Evolutionary conservation across 2,329 filamentous ascomycete genomes (phyloP), one percentile per base, ranked within the genome.

Genomic region (Botrytis pseudocinerea): DNA sequence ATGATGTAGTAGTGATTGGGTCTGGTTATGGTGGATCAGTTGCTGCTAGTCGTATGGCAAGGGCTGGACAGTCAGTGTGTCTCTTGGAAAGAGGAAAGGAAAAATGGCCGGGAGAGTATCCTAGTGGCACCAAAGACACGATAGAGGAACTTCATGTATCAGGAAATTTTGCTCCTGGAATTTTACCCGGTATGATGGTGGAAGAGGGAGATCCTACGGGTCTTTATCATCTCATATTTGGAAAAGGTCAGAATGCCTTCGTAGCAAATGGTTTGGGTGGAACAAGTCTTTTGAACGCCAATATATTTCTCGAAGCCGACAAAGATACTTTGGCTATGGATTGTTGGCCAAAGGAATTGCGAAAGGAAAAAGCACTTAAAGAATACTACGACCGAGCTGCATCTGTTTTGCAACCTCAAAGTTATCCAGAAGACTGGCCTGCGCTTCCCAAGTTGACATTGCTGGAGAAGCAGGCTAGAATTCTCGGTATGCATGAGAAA

Each of bases 21-120:
- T 91, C 89, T 16, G 91, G 91, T 1, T 93, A 92, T 79, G 91
- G 91, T 38, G 90, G 89, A 57, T 88, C 86, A 38, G 87, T 92
- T 32, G 90, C 90, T 4, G 90, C 90, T 0, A 88, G 88, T 35
- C 85, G 90, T 18, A 89, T 92, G 85, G 87, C 90, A 4, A 85
- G 90, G 71, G 86, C 86, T 1, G 86, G 83, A 3, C 85, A 90
- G 78, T 85, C 83, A 2, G 90, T 92, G 1, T 91, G 89, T 74
- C 80, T 93, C 28, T 83, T 93, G 1, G 91, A 93, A 79, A 83
- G 88, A 28, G 91, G 90, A 2, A 83, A 85, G 73, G 90, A 93
- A 80, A 85, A 84, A 74, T 92, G 89, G 90, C 89, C 89, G 1
- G 90, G 90, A 7, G 89, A 91, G 79, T 92, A 90, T 75, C 89